Conservation (phyloP, 805 yeast species). For the Danielia oregonensis region DNA sequence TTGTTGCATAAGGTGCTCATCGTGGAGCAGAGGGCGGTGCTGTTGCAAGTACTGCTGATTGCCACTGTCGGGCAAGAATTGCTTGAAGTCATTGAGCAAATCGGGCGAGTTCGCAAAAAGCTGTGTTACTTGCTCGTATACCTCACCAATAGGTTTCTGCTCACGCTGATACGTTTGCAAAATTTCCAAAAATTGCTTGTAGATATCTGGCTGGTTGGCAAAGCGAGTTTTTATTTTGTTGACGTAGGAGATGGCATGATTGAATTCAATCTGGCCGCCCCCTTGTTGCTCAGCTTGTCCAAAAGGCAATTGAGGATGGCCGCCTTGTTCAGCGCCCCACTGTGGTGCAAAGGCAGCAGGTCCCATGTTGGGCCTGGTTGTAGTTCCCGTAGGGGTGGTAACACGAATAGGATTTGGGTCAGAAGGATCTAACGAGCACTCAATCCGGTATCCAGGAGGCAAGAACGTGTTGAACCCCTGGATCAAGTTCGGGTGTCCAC, state of each 20-base stretch:
- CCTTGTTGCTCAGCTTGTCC: slow-evolving; percentile 12
- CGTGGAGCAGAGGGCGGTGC: slow-evolving; percentile 19
- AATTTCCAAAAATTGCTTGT: slow-evolving; percentile 90
- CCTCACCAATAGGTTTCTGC: slow-evolving; percentile 92
- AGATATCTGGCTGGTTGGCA: slow-evolving; percentile 90
- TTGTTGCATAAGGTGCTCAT: slow-evolving; percentile 18
- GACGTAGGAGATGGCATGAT: slow-evolving; percentile 94
- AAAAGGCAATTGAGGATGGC: neutral
- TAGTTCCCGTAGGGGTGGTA: slow-evolving; percentile 92
- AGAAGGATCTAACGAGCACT: slow-evolving; percentile 82
- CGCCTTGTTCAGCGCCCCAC: slow-evolving; percentile 1
- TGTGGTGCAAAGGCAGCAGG: slow-evolving; percentile 6
- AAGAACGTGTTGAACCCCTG: slow-evolving; percentile 97
- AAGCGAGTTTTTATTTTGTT: slow-evolving; percentile 94
- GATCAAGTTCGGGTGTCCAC: slow-evolving; percentile 89
- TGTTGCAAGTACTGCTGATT: slow-evolving; percentile 30
- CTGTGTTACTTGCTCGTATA: slow-evolving; percentile 86
- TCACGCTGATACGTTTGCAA: slow-evolving; percentile 96
- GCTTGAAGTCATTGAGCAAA: slow-evolving; percentile 88
- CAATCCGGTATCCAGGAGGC: slow-evolving; percentile 94
- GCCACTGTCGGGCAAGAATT: slow-evolving; percentile 86
- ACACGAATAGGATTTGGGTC: slow-evolving; percentile 93
- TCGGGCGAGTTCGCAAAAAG: slow-evolving; percentile 93
- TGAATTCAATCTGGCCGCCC: slow-evolving; percentile 83
- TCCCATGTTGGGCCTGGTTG: slow-evolving; percentile 53